Evolutionary conservation across 371 early-diverging fungal genomes (phyloP), one percentile per base, ranked within the genome.

Genomic region (Mortierella sp.): DNA sequence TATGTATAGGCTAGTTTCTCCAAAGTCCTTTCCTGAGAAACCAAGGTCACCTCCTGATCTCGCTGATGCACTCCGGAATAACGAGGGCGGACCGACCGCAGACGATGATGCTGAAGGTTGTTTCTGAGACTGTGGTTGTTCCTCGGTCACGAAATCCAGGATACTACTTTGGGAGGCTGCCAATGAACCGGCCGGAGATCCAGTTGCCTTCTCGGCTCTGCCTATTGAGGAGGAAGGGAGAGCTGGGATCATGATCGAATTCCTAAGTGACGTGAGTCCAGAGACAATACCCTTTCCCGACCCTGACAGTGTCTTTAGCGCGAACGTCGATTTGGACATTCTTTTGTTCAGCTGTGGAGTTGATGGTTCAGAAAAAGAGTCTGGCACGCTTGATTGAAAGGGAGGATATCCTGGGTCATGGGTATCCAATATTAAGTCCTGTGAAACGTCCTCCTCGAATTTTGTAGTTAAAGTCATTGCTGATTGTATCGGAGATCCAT

Each of bases 221-320:
- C 21, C 26, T 4, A 23, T 28, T 13, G 53, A 28, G 12, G 49
- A 21, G 2, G 70, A 65, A 2, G 60, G 24, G 1, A 76, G 24
- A 7, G 78, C 61, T 7, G 78, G 78, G 41, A 76, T 76, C 78
- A 76, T 66, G 60, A 76, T 76, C 21, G 78, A 76, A 56, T 70
- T 76, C 34, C 55, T 76, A 49, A 76, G 71, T 9, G 71, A 70
- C 12, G 70, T 45, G 49, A 76, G 50, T n/a, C 78, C 78, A 49
- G 67, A 76, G 28, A 70, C 78, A 24, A 76, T 61, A 2, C 67
- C 67, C 2, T 26, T 58, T 0, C 73, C 52, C 13, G 73, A 34
- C 3, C 46, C 49, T 21, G 78, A 70, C n/a, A 70, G n/a, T 19
- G 65, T 13, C 6, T 28, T 12, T 5, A 76, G 31, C 1, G 55